Evolutionary conservation across 352 stramenopile species (phyloP).

Genomic region (Globisporangium iwayamae): DNA sequence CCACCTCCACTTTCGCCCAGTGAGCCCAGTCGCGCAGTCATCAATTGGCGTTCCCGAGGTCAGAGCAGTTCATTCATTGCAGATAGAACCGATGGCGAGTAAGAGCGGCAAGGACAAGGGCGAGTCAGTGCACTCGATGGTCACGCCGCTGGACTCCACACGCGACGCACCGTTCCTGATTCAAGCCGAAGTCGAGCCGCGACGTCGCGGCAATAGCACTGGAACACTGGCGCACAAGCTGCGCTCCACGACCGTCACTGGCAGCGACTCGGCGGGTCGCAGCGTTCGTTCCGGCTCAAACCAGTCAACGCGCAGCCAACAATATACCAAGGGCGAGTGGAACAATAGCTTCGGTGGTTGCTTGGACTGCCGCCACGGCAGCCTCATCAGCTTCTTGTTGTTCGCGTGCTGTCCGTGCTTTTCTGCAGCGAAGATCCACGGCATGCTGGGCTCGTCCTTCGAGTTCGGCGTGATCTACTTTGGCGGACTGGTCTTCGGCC

Average conservation of each 20-base stretch:
- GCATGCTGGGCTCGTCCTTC: constrained; percentile 30
- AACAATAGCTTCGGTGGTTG: constrained; percentile 2
- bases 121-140: background rate
- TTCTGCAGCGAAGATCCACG: constrained; percentile 33
- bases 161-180: constrained; percentile 16
- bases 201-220: no score
- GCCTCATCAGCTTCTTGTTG: background rate
- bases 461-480: constrained; percentile 44
- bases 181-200: background rate
- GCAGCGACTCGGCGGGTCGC: constrained; percentile 4
- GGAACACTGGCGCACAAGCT: constrained; percentile 5
- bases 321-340: background rate
- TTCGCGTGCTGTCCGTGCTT: constrained; percentile 41
- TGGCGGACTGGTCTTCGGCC: constrained; percentile 30
- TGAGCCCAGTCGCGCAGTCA: background rate
- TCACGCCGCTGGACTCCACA: constrained; percentile 10
- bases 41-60: background rate
- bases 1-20: no score
- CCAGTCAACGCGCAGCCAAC: constrained; percentile 10
- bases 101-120: background rate
- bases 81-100: background rate
- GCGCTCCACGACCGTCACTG: constrained; percentile 8
- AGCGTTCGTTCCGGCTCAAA: constrained; percentile 12
- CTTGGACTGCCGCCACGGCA: background rate
- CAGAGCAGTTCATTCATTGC: no score